phyloP scores from a whole-genome alignment of 331 rosid species.

The Cydonia oblonga region DNA sequence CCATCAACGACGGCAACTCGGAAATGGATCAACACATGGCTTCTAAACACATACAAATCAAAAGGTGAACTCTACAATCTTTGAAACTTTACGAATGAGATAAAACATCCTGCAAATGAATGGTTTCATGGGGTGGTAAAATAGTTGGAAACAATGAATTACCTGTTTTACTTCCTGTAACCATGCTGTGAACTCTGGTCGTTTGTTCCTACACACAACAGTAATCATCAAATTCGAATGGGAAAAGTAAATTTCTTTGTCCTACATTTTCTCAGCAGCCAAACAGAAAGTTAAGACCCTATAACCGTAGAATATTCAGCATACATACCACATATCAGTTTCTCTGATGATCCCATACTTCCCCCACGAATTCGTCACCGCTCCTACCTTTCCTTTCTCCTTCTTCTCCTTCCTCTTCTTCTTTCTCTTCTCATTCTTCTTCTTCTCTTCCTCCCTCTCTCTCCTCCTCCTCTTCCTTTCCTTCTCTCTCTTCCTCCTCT shows the following conservation, averaged over 20 bases:
- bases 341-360: constrained; percentile 79
- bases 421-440: constrained; percentile 26
- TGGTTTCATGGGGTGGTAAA: constrained; percentile 1
- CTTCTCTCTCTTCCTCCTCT: constrained; percentile 20
- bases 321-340: constrained; percentile 89
- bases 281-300: not conserved
- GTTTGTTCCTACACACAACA: constrained; percentile 61
- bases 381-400: constrained; percentile 74
- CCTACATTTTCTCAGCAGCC: constrained; percentile 10
- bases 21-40: not conserved
- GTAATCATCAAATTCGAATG: constrained; percentile 1
- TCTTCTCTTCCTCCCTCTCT: constrained; percentile 24
- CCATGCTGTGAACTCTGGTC: constrained; percentile 99
- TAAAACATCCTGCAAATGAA: not conserved
- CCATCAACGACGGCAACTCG: not conserved
- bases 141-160: constrained; percentile 5
- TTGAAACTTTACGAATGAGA: not conserved
- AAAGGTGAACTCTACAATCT: not conserved
- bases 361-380: constrained; percentile 86
- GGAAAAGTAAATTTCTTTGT: not conserved
- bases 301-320: not conserved
- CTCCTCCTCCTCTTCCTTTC: constrained; percentile 20
- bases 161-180: constrained; percentile 87
- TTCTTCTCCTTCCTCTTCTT: constrained; percentile 41
- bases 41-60: not conserved